Percentiles rank a stretch among this genome's conserved stretches.
phyloP scores from a whole-genome alignment of 2,329 filamentous ascomycete genomes.

The Triangularia setosa region DNA sequence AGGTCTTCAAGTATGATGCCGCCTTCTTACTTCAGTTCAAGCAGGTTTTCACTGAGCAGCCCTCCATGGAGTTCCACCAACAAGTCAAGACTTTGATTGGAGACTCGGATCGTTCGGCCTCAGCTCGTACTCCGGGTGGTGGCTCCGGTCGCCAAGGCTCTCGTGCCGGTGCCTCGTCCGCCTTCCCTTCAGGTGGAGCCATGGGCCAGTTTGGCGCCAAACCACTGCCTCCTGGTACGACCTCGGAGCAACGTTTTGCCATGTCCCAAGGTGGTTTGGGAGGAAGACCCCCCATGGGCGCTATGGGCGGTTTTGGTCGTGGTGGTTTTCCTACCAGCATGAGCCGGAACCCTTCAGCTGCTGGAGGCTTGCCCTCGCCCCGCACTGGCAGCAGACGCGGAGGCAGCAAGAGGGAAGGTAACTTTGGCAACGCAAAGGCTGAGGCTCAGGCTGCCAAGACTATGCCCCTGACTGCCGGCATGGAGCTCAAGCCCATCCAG shows the following conservation, averaged over 20 bases:
- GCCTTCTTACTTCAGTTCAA: constrained; percentile 96
- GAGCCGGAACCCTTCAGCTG: constrained; percentile 58
- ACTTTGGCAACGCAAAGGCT: constrained; percentile 48
- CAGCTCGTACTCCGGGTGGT: constrained; percentile 55
- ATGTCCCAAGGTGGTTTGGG: constrained; percentile 52
- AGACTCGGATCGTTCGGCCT: constrained; percentile 63
- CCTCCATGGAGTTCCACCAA: constrained; percentile 85
- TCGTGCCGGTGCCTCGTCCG: constrained; percentile 47
- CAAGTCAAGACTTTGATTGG: constrained; percentile 86
- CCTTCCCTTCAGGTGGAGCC: constrained; percentile 38
- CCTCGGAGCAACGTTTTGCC: constrained; percentile 71
- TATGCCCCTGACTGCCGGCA: constrained; percentile 85
- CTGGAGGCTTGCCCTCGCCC: constrained; percentile 64
- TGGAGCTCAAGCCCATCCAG: constrained; percentile 76
- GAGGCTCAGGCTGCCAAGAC: constrained; percentile 73
- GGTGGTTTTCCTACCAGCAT: constrained; percentile 63
- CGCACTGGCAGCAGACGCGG: constrained; percentile 61
- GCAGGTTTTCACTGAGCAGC: constrained; percentile 93
- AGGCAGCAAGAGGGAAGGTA: constrained; percentile 60
- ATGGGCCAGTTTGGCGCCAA: constrained; percentile 71
- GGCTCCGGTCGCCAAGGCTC: constrained; percentile 48
- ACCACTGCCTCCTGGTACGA: constrained; percentile 70
- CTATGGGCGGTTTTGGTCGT: constrained; percentile 54
- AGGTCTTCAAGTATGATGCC: constrained; percentile 90
- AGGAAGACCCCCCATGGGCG: constrained; percentile 44